These are phyloP conservation scores for Fusarium sp. DNA, from an alignment of 2,329 filamentous ascomycete species.

Conservation along the genomic window DNA sequence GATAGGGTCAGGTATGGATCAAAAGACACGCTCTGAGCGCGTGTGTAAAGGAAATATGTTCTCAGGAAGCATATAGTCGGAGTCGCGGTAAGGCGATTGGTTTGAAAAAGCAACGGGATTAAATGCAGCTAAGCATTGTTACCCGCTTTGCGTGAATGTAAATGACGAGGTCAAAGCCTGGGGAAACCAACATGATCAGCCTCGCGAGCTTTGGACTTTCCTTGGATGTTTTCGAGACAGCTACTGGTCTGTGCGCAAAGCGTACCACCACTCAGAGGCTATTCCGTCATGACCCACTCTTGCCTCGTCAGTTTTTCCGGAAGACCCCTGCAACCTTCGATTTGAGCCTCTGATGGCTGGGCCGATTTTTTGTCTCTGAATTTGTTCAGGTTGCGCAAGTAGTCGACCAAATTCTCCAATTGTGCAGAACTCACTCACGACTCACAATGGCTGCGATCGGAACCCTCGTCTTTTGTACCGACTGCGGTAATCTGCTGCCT, in stretches of 20 bases:
- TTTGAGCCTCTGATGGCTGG: conserved; percentile 35
- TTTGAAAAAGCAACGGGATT: neutral
- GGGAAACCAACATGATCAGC: conserved; percentile 36
- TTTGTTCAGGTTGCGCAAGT: conserved; percentile 21
- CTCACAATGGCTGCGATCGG: conserved; percentile 84
- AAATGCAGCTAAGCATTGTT: conserved; percentile 40
- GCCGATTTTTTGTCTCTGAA: conserved; percentile 43
- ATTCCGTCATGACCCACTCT: conserved; percentile 36
- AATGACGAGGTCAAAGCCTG: conserved; percentile 33
- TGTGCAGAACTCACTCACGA: conserved; percentile 1
- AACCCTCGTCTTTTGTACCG: conserved; percentile 89
- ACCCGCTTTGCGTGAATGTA: conserved; percentile 22
- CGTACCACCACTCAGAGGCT: conserved; percentile 38
- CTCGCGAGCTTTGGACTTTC: conserved; percentile 38
- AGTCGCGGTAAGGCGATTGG: neutral
- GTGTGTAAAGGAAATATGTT: neutral
- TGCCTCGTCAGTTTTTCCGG: conserved; percentile 47
- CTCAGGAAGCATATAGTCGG: neutral
- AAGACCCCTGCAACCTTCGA: conserved; percentile 16
- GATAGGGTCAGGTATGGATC: conserved; percentile 5
- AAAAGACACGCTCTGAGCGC: conserved; percentile 9
- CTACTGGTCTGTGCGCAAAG: conserved; percentile 31
- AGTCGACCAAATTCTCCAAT: conserved; percentile 4
- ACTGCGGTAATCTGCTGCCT: conserved; percentile 90
- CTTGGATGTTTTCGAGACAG: conserved; percentile 31